phyloP scores from a whole-genome alignment of 139 green algal genomes.

The Micromonas commoda region DNA sequence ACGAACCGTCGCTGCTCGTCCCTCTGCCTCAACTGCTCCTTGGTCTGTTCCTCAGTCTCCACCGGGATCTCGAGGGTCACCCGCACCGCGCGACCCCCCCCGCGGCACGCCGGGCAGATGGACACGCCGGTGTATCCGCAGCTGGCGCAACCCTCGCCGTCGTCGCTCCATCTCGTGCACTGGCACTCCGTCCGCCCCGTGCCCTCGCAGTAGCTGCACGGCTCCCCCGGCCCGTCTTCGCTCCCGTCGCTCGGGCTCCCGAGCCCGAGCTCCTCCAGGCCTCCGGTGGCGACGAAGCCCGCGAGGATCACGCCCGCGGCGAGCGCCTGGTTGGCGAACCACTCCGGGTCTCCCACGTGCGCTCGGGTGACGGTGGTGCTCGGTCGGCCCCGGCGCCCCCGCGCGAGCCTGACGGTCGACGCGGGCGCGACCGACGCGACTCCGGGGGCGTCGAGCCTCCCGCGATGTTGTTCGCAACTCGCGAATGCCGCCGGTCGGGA shows the following conservation, averaged over 20 bases:
- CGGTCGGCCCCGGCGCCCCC: too few species aligned
- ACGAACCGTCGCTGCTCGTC: neutral
- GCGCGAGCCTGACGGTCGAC: too few species aligned
- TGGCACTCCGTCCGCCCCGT: conserved; percentile 5
- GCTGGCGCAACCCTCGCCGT: conserved; percentile 9
- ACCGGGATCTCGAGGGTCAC: neutral
- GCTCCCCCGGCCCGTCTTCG: conserved; percentile 9
- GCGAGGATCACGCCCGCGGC: neutral
- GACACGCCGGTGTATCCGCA: conserved; percentile 2
- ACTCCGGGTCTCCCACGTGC: neutral
- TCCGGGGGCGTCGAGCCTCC: too few species aligned
- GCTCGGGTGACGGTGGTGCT: neutral
- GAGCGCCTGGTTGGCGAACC: neutral
- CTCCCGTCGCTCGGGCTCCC: neutral
- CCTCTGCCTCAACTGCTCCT: neutral
- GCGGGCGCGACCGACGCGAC: too few species aligned
- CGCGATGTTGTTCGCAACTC: too few species aligned
- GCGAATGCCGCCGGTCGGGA: too few species aligned
- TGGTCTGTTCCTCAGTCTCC: neutral
- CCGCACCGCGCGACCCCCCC: conserved; percentile 8
- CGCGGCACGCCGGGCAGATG: conserved; percentile 8
- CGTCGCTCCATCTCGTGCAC: conserved; percentile 8
- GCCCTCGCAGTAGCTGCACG: conserved; percentile 10
- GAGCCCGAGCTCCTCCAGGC: neutral
- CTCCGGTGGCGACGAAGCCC: neutral